Evolutionary conservation across 306 rosid genomes (phyloP), one percentile per base, ranked within the genome.

Genomic region (Cucurbita ficifolia): DNA sequence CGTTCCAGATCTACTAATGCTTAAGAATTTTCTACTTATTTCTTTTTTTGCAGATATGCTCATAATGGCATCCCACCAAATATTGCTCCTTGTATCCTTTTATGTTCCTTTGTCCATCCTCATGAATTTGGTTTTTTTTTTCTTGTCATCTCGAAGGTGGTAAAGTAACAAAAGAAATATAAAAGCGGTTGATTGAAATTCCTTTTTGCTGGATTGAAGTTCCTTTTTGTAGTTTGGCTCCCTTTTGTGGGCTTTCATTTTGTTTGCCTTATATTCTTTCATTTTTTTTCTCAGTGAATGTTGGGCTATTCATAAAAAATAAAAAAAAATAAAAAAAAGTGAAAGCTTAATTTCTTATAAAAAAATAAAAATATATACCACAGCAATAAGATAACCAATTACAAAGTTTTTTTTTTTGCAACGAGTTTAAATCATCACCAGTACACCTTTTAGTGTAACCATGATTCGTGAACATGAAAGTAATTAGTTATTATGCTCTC

Each of bases 61-160:
- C 86, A 76, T 64, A 88, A 86, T 75, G 91, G 84, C 29, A 81
- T 82, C 49, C 96, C 99, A 29, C 97, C 97, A 11, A 94, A 91
- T 81, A 76, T 94, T 73, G 96, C 91, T 79, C 90, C 97, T 67
- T 79, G 97, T 94, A 94, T 94, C 98, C 97, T 90, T 89, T 33
- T 48, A 56, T 70, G 63, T 81, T 77, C 59, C 12, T 51, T 49
- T 19, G 22, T 9, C 14, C 40, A 40, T 73, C 73, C 38, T 8
- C 29, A 48, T 72, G 35, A n/a, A 72, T 39, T 12, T 72, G 36
- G 33, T 72, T 72, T 35, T 39, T 35, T 39, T 50, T 52, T 29
- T 59, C 8, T 16, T 50, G 6, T 16, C n/a, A 48, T 6, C 56
- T 49, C 46, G 8, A 46, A 22, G 73, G 73, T 52, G 24, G 18